These are phyloP conservation scores for Mycena capillaripes DNA, from an alignment of 768 basidiomycete genomes.

Conservation along the genomic window DNA sequence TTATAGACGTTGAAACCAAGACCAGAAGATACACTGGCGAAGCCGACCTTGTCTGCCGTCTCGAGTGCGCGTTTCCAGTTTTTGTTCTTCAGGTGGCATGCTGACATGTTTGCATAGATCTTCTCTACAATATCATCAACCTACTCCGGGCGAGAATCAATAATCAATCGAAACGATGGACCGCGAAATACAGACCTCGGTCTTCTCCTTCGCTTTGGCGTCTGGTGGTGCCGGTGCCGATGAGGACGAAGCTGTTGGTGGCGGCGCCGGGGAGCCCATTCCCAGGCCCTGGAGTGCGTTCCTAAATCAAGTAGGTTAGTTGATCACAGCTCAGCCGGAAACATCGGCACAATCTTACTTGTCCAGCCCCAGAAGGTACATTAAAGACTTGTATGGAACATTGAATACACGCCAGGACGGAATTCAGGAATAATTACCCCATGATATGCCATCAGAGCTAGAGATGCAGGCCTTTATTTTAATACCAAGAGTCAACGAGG, in stretches of 20 bases:
- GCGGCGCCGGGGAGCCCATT: slow-evolving; percentile 48
- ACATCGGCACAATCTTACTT: slow-evolving; percentile 63
- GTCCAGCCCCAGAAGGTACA: slow-evolving; percentile 83
- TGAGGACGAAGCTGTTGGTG: slow-evolving; percentile 28
- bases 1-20: background rate
- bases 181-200: slow-evolving; percentile 65
- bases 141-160: slow-evolving; percentile 50
- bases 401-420: background rate
- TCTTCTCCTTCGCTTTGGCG: slow-evolving; percentile 66
- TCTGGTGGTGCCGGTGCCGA: slow-evolving; percentile 42
- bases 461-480: slow-evolving; percentile 15
- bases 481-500: slow-evolving; percentile 20
- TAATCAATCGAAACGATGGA: background rate
- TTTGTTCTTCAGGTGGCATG: slow-evolving; percentile 83
- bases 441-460: slow-evolving; percentile 82
- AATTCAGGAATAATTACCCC: slow-evolving; percentile 58
- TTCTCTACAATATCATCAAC: slow-evolving; percentile 84
- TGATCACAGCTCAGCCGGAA: background rate
- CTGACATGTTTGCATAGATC: slow-evolving; percentile 88
- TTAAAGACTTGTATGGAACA: slow-evolving; percentile 63
- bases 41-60: slow-evolving; percentile 81
- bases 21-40: background rate
- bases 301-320: slow-evolving; percentile 47
- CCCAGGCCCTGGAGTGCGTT: slow-evolving; percentile 70
- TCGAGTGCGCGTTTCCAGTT: slow-evolving; percentile 87